Base-by-base conservation (phyloP, 2,329 filamentous ascomycete species). In the Cladophialophora exuberans region DNA sequence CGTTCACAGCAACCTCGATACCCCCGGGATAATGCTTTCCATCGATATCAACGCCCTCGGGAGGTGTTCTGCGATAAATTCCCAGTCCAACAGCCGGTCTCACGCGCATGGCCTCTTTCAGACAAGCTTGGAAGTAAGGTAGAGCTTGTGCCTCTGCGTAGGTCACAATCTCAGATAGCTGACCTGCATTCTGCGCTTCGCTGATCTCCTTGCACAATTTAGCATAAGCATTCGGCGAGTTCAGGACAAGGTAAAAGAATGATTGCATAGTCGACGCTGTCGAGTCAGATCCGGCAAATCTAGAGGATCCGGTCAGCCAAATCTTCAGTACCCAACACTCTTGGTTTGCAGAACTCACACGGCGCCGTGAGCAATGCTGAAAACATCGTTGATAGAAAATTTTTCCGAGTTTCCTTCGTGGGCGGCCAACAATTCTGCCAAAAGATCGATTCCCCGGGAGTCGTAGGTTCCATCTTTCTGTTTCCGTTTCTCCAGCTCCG, bases 191-290 rank as follows among this genome's bases (percentile, higher is more conserved):
- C 2, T 49, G 46, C 17, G 46, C 39, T 25, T 43, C 60, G 36
- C 13, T 57, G 15, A 69, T 57, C 51, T 70, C 66, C 2, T 64
- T 47, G 13, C 72, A 67, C 15, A 84, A 73, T 62, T 83, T 81
- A 17, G 45, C 15, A 26, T 63, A 60, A 10, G 46, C 56, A 0
- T 64, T 65, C 0, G 71, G 69, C n/a, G 75, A 72, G 31, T 77
- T 74, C 6, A 82, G 71, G 0, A 78, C 70, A 30, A 75, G 73
- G 69, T 76, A 79, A 70, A 80, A 80, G 65, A 82, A 80, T 42
- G 78, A 81, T 59, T 82, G 79, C 79, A 82, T 82, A 0, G 79
- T 81, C 3, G 79, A 81, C 9, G 82, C 82, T 0, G 82, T 83
- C 0, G 82, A 83, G 68, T 85, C 82, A 10, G 83, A 83, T 22